Evolutionary conservation across 306 rosid genomes (phyloP).

Genomic region (Trifolium dubium): DNA sequence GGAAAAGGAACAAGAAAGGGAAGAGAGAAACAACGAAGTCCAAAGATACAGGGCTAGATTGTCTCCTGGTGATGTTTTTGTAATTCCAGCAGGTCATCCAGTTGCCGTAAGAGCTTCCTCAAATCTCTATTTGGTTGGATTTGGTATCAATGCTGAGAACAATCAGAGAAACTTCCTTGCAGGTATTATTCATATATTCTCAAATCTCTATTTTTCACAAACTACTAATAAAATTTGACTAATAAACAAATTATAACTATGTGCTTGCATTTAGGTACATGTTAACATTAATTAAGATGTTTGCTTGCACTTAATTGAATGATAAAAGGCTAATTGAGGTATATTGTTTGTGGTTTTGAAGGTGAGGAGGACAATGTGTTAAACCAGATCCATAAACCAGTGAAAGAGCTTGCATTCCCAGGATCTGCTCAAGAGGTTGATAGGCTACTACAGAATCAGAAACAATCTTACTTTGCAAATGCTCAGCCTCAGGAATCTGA

Average conservation of each 20-base stretch:
- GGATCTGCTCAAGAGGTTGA: constrained; percentile 39
- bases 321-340: no score
- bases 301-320: background rate
- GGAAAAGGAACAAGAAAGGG: background rate
- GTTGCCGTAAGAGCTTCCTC: constrained; percentile 42
- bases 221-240: no score
- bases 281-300: no score
- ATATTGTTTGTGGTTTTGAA: background rate
- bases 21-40: background rate
- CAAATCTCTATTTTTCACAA: no score
- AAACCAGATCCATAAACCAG: constrained; percentile 37
- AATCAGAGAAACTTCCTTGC: constrained; percentile 56
- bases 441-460: constrained; percentile 34
- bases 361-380: constrained; percentile 48
- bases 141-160: constrained; percentile 48
- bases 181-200: no score
- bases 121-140: constrained; percentile 28
- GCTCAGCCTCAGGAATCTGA: constrained; percentile 18
- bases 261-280: no score
- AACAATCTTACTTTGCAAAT: constrained; percentile 43
- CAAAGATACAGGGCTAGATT: constrained; percentile 29
- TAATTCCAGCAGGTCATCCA: constrained; percentile 52
- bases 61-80: constrained; percentile 26
- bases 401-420: constrained; percentile 37
- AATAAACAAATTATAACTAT: no score